phyloP scores from a whole-genome alignment of 306 rosid species.

The Casuarina cunninghamiana region DNA sequence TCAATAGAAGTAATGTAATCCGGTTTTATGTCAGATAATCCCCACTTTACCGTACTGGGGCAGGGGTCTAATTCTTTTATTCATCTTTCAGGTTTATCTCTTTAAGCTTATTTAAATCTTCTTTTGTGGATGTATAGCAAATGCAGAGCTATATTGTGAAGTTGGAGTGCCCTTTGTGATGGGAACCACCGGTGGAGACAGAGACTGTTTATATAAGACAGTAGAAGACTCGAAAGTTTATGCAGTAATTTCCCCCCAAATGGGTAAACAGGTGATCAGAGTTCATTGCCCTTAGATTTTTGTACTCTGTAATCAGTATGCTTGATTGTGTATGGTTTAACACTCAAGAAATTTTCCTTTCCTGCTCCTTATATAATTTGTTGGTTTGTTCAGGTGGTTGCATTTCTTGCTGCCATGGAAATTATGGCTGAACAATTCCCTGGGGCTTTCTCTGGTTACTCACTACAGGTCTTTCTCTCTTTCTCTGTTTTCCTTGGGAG shows the following conservation, averaged over 20 bases:
- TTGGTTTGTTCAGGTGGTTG: slow-evolving; percentile 65
- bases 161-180: slow-evolving; percentile 94
- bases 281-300: slow-evolving; percentile 17
- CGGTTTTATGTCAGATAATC: background rate
- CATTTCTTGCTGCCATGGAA: slow-evolving; percentile 98
- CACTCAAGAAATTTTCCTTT: slow-evolving; percentile 19
- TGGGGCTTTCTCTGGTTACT: too few relatives aligned
- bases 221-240: slow-evolving; percentile 67
- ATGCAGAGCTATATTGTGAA: slow-evolving; percentile 77
- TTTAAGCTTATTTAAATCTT: slow-evolving; percentile 3
- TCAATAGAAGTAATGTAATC: background rate
- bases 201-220: slow-evolving; percentile 63
- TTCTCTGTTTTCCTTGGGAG: slow-evolving; percentile 15
- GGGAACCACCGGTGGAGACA: slow-evolving; percentile 96
- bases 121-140: slow-evolving; percentile 45
- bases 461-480: slow-evolving; percentile 4
- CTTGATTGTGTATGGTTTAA: background rate
- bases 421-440: slow-evolving; percentile 78
- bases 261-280: slow-evolving; percentile 81
- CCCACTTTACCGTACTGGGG: background rate
- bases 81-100: background rate
- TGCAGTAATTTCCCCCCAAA: slow-evolving; percentile 94
- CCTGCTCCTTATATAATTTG: slow-evolving; percentile 28
- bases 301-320: background rate
- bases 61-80: background rate